Conservation (phyloP, 257 asterid genomes). For the Plantago ovata region DNA sequence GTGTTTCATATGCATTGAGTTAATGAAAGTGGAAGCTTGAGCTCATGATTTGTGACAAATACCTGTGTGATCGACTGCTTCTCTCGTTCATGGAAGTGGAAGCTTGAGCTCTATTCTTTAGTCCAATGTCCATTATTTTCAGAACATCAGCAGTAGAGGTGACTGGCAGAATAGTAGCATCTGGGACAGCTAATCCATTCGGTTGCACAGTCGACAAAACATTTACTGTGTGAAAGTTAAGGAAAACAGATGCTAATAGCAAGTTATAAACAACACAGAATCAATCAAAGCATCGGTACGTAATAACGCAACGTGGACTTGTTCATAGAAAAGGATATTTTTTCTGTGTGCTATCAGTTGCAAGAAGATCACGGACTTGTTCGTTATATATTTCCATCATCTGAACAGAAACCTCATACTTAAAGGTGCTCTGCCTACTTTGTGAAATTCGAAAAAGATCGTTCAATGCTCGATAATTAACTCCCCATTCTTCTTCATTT, state of each 20-base stretch:
- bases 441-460: conserved; percentile 74
- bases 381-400: conserved; percentile 97
- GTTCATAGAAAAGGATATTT: conserved; percentile 73
- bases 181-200: conserved; percentile 88
- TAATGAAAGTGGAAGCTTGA: too few species aligned
- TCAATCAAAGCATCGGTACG: background rate
- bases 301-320: background rate
- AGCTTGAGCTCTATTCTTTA: conserved; percentile 80
- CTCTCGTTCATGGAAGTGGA: conserved; percentile 86
- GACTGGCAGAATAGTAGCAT: conserved; percentile 68
- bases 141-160: conserved; percentile 60
- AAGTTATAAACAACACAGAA: background rate
- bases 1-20: background rate
- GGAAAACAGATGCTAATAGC: conserved; percentile 59
- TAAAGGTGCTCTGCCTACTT: conserved; percentile 42
- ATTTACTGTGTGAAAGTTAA: conserved; percentile 86
- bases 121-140: conserved; percentile 74
- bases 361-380: conserved; percentile 92
- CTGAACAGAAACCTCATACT: conserved; percentile 79
- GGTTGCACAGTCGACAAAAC: conserved; percentile 55
- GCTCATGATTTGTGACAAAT: background rate
- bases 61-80: conserved; percentile 99
- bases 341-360: conserved; percentile 57
- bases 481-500: conserved; percentile 87
- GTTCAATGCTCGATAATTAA: conserved; percentile 84